Evolutionary conservation across 2,329 filamentous ascomycete species (phyloP), one percentile per base, ranked within the genome.

Genomic region (Ophiostoma perfectum): DNA sequence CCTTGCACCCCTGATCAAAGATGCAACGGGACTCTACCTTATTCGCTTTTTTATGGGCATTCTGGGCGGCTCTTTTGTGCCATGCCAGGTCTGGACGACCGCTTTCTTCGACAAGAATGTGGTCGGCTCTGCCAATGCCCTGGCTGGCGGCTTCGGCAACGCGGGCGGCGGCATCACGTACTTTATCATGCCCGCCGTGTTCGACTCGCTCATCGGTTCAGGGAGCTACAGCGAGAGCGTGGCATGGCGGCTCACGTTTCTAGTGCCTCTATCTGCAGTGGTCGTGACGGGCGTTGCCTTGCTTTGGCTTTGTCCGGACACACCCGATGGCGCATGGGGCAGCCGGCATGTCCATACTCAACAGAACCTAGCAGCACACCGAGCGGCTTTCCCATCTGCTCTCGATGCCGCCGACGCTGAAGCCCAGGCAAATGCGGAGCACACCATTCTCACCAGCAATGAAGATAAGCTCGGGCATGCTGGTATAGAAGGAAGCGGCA

Each of bases 71-170:
- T 86, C 87, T 1, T 94, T 94, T 74, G 91, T 94, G 0, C 91
- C 91, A 12, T 96, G 92, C 77, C 92, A 96, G 76, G 93, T 96
- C 6, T 97, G 93, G 92, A 91, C 90, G 9, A 97, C 92, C 0
- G 92, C 89, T 0, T 97, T 96, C 82, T 97, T 92, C 77, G 93
- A 97, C 80, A 95, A 93, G 81, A 95, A 93, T 74, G 84, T 97
- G 39, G 90, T 97, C 18, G 93, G 93, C 64, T 93, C 91, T 5
- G 91, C 92, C 70, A 97, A 97, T 75, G 90, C 92, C 2, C 79
- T 97, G 18, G 89, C 92, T 1, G 93, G 88, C 58, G 93, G 93
- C 14, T 89, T 91, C 80, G 93, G 93, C 66, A 97, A 96, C 74
- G 86, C 91, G 39, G 93, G 93, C 69, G 93, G 93, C 71, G 93